Conservation (phyloP, 1,139 yeast species). For the Candida tetrigidarum region DNA sequence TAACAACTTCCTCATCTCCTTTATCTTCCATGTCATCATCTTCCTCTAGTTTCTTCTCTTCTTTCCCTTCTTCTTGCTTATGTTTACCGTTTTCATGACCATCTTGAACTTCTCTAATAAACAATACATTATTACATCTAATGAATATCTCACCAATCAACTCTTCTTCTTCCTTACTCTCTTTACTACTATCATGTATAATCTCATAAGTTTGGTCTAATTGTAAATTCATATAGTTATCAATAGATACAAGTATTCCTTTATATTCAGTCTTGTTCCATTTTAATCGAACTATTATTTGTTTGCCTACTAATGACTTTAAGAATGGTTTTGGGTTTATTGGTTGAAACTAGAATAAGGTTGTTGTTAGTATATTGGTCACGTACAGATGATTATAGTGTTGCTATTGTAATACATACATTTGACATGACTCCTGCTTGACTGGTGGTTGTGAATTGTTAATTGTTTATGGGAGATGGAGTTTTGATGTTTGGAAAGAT, state of each 20-base stretch:
- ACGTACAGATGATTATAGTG: neutral
- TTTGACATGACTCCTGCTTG: conserved; percentile 8
- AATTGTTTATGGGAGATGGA: neutral
- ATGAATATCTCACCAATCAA: conserved; percentile 81
- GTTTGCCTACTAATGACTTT: conserved; percentile 69
- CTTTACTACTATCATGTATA: conserved; percentile 24
- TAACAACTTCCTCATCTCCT: conserved; percentile 3
- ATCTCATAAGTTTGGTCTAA: conserved; percentile 71
- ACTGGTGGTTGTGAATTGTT: neutral
- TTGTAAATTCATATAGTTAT: conserved; percentile 91
- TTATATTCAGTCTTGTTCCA: conserved; percentile 93
- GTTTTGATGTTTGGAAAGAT: neutral
- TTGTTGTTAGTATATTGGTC: conserved; percentile 12
- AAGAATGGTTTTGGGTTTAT: conserved; percentile 91
- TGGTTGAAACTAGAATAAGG: conserved; percentile 65
- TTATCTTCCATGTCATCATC: conserved; percentile 19
- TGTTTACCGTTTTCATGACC: neutral
- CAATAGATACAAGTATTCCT: conserved; percentile 82
- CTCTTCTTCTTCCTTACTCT: conserved; percentile 48
- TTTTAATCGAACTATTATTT: conserved; percentile 84
- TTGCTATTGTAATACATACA: conserved; percentile 8
- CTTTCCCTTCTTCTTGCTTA: neutral
- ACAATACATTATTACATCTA: conserved; percentile 79
- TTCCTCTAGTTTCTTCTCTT: conserved; percentile 18
- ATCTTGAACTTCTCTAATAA: conserved; percentile 49